Evolutionary conservation across 371 early-diverging fungal species (phyloP), one percentile per base, ranked within the genome.

Genomic region (Actinomortierella wolfii): DNA sequence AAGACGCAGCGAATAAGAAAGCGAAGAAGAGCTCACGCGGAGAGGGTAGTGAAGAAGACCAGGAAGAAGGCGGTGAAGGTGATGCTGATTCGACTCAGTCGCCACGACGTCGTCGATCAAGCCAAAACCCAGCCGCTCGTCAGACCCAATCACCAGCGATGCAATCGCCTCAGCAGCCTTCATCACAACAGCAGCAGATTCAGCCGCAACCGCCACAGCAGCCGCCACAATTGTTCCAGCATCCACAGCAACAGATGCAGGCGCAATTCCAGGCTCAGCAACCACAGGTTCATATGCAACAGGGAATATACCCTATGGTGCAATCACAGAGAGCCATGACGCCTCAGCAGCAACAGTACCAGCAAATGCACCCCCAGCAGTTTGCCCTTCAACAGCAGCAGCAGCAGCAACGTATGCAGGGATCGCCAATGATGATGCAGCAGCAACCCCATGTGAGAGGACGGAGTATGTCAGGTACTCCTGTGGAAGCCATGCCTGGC

Each of bases 61-160:
- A 69, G 15, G 71, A 70, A 4, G 71, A 73, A 5, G 46, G 15
- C 5, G 64, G 56, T 18, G 66, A 56, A 2, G 64, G 56, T 7
- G 74, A 73, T 15, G 64, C 63, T 8, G 74, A 71, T 17, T 34
- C 34, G 11, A 4, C 34, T 34, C 34, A 34, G 11, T 34, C 34
- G 34, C 34, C 64, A 69, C 25, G 58, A 59, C 26, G 66, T 59
- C 15, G 63, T 73, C 2, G 73, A 73, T 44, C 59, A 11, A 34
- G 34, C 11, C 34, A 34, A 34, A 34, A 34, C 34, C 34, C 34
- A 4, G 4, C 34, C 11, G 34, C 34, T 34, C 34, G 34, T 11
- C 34, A 34, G 34, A 34, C 34, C 11, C 34, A 34, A 11, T 34
- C 34, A 11, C 34, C 34, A 6, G 66, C 18, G 67, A 73, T 24